Evolutionary conservation across 2,329 filamentous ascomycete genomes (phyloP), one percentile per base, ranked within the genome.

Genomic region (Aspergillus puulaauensis): DNA sequence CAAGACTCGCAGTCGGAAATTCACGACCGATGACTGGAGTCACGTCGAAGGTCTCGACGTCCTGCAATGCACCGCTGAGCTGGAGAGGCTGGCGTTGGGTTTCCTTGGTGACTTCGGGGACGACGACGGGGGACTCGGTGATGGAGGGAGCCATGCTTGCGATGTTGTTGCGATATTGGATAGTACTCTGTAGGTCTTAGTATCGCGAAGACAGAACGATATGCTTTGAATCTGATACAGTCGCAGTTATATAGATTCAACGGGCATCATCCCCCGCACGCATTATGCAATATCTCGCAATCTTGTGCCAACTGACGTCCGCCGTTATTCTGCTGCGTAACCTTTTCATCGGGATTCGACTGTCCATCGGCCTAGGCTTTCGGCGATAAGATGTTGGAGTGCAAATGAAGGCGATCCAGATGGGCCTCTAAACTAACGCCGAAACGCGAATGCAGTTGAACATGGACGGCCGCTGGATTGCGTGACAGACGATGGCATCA

Each of bases 11-110:
- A 14, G 69, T 69, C 1, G 73, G 70, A 45, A 76, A 83, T 62
- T 83, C 81, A 19, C 73, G 73, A 14, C 81, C 81, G 60, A 83
- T 82, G 17, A 78, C 71, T 7, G 80, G 80, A 2, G 81, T 84
- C 3, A 81, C 70, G 54, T 83, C 80, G 52, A 81, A 79, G 8
- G 68, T 76, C 14, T 79, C 70, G 57, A 76, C 81, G 11, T 72
- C 59, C 17, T 82, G 74, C 0, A 83, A 68, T 0, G 66, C 65
- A 15, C 78, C 79, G 9, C 62, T 71, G 12, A 72, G 68, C 58
- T 76, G 70, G 15, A 82, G 57, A 3, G 75, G 74, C 33, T 67
- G 62, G 31, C 61, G 60, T 14, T 62, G 61, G 12, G 58, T 56
- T 12, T 57, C 48, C 31, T 66, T 66, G 8, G 61, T 27, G 1